Base-by-base conservation (phyloP, 495 filamentous ascomycete genomes). In the Xylaria intraflava region DNA sequence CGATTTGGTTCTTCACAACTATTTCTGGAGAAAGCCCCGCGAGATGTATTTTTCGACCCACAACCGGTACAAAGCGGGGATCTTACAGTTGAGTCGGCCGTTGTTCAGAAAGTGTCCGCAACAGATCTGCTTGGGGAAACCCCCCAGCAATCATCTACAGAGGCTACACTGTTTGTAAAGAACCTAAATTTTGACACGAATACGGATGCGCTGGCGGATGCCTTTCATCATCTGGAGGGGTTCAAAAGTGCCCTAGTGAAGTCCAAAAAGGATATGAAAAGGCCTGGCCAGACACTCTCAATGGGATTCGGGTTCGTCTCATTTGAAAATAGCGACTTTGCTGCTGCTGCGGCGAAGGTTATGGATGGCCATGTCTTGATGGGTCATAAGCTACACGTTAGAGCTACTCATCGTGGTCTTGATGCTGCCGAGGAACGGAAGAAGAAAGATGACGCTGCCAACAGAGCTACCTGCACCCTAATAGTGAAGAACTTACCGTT, bases 401-500 rank as follows among this genome's bases (percentile, higher is more conserved):
- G 86, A 65, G 82, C 85, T 26, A 91, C 89, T 22, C 89, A 96
- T 67, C 88, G 84, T 67, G 89, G 84, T 22, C 71, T 81, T 55
- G 90, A 97, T 71, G 89, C 89, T 6, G 91, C 88, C 0, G 88
- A 93, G 64, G 88, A 94, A 66, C 80, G 83, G 48, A 83, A 84
- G 64, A 84, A 83, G 55, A 84, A 89, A 52, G 90, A 95, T 60
- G 80, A 78, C 17, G 83, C 83, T 51, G 62, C 59, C 24, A 93
- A 89, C 76, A 90, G 87, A 66, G 65, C 80, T 14, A 81, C 84
- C 3, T 80, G 81, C 47, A 96, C 90, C 29, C 96, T 97, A 76
- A 84, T 99, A 61, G 86, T 97, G 68, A 97, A 97, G 77, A 99
- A 99, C 74, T 71, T 99, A 65, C 93, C 93, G 8, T 99, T 99